Evolutionary conservation across 306 rosid genomes (phyloP).

Genomic region (Citrullus colocynthis): DNA sequence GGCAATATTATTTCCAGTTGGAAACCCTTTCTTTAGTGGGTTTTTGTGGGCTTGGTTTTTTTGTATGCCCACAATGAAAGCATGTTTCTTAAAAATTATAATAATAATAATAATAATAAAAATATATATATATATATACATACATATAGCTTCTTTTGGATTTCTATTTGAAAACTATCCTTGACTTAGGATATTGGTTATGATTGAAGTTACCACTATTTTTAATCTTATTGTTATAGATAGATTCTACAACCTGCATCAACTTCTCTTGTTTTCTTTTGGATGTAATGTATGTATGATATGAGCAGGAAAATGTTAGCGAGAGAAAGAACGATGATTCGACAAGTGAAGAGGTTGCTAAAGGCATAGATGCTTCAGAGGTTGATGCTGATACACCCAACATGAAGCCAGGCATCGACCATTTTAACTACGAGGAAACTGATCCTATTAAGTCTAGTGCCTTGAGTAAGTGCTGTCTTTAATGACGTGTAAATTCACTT

Average conservation of each 20-base stretch:
- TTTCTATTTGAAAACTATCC: not conserved
- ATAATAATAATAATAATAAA: no score
- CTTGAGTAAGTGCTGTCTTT: slow-evolving; percentile 50
- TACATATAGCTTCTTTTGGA: not conserved
- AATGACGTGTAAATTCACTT: not conserved
- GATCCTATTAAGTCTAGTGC: slow-evolving; percentile 71
- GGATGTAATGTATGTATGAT: slow-evolving; percentile 9
- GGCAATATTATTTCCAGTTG: no score
- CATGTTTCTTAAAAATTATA: no score
- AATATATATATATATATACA: no score
- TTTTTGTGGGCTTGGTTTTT: no score
- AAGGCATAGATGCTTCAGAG: slow-evolving; percentile 16
- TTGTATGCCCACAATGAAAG: no score
- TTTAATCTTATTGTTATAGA: not conserved
- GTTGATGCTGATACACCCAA: slow-evolving; percentile 12
- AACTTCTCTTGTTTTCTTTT: not conserved
- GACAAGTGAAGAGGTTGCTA: slow-evolving; percentile 23
- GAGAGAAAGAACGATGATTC: slow-evolving; percentile 28
- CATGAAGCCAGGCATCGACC: slow-evolving; percentile 51
- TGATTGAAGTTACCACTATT: not conserved
- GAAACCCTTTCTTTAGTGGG: no score
- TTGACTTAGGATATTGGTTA: not conserved
- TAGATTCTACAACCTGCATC: not conserved
- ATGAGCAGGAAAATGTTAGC: slow-evolving; percentile 38
- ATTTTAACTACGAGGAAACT: slow-evolving; percentile 49